A percentile compares a stretch with the other conserved stretches of the same genome.
phyloP scores from a whole-genome alignment of 2,329 filamentous ascomycete genomes.

The Arthrocladium fulminans region DNA sequence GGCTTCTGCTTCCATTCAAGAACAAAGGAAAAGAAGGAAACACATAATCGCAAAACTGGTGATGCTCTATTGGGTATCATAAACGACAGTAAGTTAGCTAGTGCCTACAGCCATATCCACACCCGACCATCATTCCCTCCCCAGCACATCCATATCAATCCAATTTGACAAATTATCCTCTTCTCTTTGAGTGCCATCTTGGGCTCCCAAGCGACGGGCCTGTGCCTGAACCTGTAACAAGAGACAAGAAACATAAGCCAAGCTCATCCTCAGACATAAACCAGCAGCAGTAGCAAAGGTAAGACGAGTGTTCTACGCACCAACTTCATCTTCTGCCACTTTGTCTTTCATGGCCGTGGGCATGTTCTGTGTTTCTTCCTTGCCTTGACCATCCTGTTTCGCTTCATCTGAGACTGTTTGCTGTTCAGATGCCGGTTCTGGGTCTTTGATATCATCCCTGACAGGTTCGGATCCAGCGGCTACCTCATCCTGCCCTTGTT shows the following conservation, averaged over 20 bases:
- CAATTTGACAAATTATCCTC: too few relatives aligned
- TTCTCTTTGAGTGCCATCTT: background rate
- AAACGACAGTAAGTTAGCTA: too few relatives aligned
- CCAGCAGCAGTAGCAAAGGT: background rate
- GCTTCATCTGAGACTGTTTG: too few relatives aligned
- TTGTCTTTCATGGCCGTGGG: background rate
- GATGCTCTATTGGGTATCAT: too few relatives aligned
- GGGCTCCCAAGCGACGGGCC: background rate
- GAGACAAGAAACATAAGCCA: background rate
- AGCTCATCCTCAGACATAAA: background rate
- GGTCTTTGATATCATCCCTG: conserved; percentile 11
- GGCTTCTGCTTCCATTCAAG: too few relatives aligned
- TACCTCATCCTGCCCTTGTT: conserved; percentile 12
- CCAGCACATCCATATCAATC: too few relatives aligned
- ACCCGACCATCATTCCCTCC: too few relatives aligned
- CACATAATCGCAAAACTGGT: too few relatives aligned
- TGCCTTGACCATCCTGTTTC: background rate
- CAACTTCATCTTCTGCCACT: background rate
- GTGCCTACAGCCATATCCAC: too few relatives aligned
- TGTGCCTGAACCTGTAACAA: background rate
- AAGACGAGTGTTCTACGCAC: background rate
- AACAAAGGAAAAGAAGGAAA: too few relatives aligned
- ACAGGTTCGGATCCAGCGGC: conserved; percentile 15
- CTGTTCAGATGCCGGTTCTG: too few relatives aligned
- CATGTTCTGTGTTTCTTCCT: background rate